Evolutionary conservation across 306 rosid species (phyloP).

Genomic region (Lathyrus oleraceus): DNA sequence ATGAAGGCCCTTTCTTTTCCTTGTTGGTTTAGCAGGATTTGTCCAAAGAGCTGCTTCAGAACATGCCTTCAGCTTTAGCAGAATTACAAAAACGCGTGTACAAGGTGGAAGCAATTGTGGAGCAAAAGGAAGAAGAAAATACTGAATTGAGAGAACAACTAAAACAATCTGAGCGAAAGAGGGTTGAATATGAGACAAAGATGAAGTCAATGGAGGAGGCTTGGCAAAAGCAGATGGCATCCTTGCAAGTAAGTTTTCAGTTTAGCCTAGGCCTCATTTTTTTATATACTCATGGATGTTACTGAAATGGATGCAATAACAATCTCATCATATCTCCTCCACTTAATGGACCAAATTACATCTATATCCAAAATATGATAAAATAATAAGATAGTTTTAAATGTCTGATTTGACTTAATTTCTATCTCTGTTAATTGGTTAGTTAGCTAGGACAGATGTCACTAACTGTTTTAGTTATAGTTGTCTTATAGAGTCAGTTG

Average conservation of each 20-base stretch:
- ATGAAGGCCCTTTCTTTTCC: not conserved
- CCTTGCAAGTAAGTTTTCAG: conserved; percentile 83
- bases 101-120: conserved; percentile 67
- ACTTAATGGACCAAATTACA: not conserved
- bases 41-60: conserved; percentile 50
- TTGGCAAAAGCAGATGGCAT: conserved; percentile 95
- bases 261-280: conserved; percentile 30
- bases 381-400: not conserved
- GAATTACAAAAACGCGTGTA: conserved; percentile 69
- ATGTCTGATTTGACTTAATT: not conserved
- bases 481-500: not conserved
- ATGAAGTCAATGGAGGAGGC: conserved; percentile 92
- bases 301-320: conserved; percentile 23
- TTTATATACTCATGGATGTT: conserved; percentile 23
- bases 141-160: conserved; percentile 71
- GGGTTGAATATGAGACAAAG: conserved; percentile 82
- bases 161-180: conserved; percentile 64
- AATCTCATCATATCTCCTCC: conserved; percentile 8
- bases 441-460: not conserved
- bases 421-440: not conserved
- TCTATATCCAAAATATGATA: not conserved
- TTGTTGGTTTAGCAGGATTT: conserved; percentile 46
- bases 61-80: conserved; percentile 53
- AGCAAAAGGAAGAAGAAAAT: conserved; percentile 84
- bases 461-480: not conserved